phyloP scores from a whole-genome alignment of 805 yeast genomes.

The Metschnikowia picachoensis region DNA sequence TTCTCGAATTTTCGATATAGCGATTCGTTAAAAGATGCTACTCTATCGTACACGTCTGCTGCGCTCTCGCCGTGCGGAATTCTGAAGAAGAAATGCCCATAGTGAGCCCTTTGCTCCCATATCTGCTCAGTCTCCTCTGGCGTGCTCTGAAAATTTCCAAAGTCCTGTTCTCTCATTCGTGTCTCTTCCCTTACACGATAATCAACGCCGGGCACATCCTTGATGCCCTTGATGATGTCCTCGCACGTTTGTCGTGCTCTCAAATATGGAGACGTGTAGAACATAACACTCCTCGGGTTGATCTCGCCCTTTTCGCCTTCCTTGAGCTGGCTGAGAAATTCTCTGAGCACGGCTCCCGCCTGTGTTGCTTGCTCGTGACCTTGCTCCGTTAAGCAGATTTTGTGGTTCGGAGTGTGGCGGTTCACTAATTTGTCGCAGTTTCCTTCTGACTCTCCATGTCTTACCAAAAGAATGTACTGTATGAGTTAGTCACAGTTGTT shows the following conservation, averaged over 20 bases:
- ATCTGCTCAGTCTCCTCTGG: slow-evolving; percentile 73
- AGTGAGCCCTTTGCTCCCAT: slow-evolving; percentile 80
- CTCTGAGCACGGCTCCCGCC: slow-evolving; percentile 55
- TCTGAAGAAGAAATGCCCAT: slow-evolving; percentile 77
- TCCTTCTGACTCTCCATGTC: slow-evolving; percentile 94
- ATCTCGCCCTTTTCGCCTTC: neutral
- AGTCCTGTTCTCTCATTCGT: slow-evolving; percentile 89
- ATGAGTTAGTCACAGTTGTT: slow-evolving; percentile 8
- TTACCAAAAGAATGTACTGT: slow-evolving; percentile 67
- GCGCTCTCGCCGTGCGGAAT: slow-evolving; percentile 95
- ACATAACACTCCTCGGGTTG: slow-evolving; percentile 46
- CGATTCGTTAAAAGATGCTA: slow-evolving; percentile 86
- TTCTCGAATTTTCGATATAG: slow-evolving; percentile 73
- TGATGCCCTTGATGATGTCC: slow-evolving; percentile 58
- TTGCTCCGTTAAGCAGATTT: slow-evolving; percentile 62
- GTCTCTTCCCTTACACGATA: slow-evolving; percentile 80
- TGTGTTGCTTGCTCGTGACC: slow-evolving; percentile 64
- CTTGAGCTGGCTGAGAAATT: slow-evolving; percentile 35
- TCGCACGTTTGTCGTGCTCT: slow-evolving; percentile 83
- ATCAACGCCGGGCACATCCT: slow-evolving; percentile 37
- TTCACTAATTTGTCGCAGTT: slow-evolving; percentile 83
- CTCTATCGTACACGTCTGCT: slow-evolving; percentile 90
- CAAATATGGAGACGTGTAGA: slow-evolving; percentile 83
- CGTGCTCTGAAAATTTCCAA: slow-evolving; percentile 85
- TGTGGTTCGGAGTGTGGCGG: slow-evolving; percentile 73